Evolutionary conservation across 768 basidiomycete genomes (phyloP), one percentile per base, ranked within the genome.

Genomic region (Galerina sulciceps): DNA sequence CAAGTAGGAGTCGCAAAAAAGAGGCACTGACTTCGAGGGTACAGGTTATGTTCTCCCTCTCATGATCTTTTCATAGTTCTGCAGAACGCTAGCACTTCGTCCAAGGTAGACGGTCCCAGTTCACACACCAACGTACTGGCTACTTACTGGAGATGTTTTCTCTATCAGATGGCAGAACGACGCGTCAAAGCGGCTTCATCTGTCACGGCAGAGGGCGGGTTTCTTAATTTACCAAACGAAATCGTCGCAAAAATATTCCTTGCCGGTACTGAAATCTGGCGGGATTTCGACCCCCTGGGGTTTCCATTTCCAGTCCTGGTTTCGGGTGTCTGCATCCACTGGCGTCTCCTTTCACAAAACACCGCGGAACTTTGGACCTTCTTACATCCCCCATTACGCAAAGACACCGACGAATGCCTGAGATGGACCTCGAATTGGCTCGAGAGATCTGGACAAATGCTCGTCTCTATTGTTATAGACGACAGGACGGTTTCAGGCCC

Each of bases 401-500:
- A 47, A 31, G 34, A 41, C 6, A 11, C 14, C 14, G 37, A 59
- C 11, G 49, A 14, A 17, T 62, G 62, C 45, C 35, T 58, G 14
- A 1, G 20, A 9, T 60, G 62, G 63, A 62, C 59, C 1, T 42
- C 53, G 22, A 47, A 57, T 13, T 69, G 67, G 65, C 41, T 67
- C 20, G 23, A 34, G 26, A 59, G 65, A 53, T 65, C 67, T 4
- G 50, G 42, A 18, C 42, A n/a, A 3, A 50, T 64, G 34, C 49
- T 52, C 3, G 37, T 67, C 13, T 62, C 64, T 8, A 22, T 69
- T 22, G 50, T 67, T 4, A n/a, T 69, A 14, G 64, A 69, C 46
- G 59, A 58, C 35, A 51, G 48, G 23, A 17, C 42, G 17, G 41
- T 47, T 10, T 42, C 53, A 31, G 26, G 26, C 23, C 26, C 42